Evolutionary conservation across 306 rosid genomes (phyloP).

Genomic region (Clitoria ternatea): DNA sequence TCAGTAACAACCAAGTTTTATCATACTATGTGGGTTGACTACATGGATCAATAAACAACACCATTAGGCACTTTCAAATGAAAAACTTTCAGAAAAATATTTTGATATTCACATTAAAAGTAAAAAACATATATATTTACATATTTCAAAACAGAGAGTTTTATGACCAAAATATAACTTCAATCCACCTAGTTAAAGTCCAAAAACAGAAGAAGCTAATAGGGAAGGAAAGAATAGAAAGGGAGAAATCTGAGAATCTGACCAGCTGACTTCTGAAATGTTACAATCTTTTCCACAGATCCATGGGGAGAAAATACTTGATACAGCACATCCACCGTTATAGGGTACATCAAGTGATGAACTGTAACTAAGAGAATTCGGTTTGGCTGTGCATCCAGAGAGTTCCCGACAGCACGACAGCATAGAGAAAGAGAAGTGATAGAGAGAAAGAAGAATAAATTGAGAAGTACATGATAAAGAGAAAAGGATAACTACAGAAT

Average conservation of each 20-base stretch:
- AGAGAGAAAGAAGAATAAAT: conserved; percentile 71
- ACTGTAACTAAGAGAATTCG: conserved; percentile 85
- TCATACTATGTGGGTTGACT: neutral
- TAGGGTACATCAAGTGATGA: conserved; percentile 93
- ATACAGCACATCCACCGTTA: conserved; percentile 95
- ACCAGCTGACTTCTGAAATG: conserved; percentile 98
- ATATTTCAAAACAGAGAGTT: neutral
- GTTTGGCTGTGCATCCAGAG: conserved; percentile 81
- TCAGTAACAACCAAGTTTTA: neutral
- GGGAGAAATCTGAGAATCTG: conserved; percentile 69
- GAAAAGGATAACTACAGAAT: conserved; percentile 29
- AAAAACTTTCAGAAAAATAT: neutral
- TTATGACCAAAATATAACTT: conserved; percentile 14
- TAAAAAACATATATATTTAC: neutral
- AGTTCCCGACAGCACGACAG: conserved; percentile 57
- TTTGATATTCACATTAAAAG: neutral
- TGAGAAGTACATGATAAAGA: conserved; percentile 49
- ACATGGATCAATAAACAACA: neutral
- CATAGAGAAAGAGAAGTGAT: conserved; percentile 67
- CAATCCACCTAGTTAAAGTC: conserved; percentile 8
- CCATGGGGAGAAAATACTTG: conserved; percentile 93
- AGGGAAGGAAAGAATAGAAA: conserved; percentile 34
- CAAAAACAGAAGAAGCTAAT: conserved; percentile 3
- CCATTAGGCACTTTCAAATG: neutral
- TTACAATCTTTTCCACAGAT: conserved; percentile 88